Evolutionary conservation across 2,329 filamentous ascomycete genomes (phyloP).

Genomic region (Torrubiella hemipterigena): DNA sequence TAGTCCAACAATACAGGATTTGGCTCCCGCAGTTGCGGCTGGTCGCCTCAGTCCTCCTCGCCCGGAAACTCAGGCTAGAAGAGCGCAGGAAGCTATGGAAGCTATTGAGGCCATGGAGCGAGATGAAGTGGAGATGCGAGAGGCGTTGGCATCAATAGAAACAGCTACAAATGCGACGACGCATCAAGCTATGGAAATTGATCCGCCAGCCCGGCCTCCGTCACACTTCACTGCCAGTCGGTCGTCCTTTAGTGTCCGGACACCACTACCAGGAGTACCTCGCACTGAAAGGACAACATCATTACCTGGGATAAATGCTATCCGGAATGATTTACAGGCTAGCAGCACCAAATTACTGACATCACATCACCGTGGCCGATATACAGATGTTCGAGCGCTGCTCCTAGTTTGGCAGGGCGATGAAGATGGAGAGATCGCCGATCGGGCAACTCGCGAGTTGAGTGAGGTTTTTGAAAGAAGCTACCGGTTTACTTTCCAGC

Average conservation of each 20-base stretch:
- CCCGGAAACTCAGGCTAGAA: no score
- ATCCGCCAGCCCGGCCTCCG: conserved; percentile 20
- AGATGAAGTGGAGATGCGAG: no score
- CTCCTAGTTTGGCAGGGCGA: conserved; percentile 47
- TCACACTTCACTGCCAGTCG: conserved; percentile 24
- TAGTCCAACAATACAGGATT: conserved; percentile 38
- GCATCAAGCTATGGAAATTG: no score
- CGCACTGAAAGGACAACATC: conserved; percentile 38
- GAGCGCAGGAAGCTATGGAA: no score
- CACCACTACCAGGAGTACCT: conserved; percentile 43
- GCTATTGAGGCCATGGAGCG: conserved; percentile 41
- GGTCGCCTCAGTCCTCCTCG: no score
- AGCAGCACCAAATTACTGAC: conserved; percentile 36
- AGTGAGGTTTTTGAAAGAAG: conserved; percentile 36
- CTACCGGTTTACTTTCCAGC: conserved; percentile 38
- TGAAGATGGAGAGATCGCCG: conserved; percentile 27
- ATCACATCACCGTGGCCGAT: conserved; percentile 38
- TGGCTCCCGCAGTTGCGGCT: conserved; percentile 27
- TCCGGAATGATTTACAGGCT: conserved; percentile 40
- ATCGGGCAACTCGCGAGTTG: conserved; percentile 32
- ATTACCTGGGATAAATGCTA: conserved; percentile 35
- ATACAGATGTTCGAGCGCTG: conserved; percentile 39
- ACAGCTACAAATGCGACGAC: no score
- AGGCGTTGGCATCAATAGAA: no score
- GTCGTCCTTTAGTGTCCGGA: conserved; percentile 34